Percentiles rank a stretch among this genome's conserved stretches.
phyloP scores from a whole-genome alignment of 1,284 basidiomycete genomes.

The Inonotus obliquus region DNA sequence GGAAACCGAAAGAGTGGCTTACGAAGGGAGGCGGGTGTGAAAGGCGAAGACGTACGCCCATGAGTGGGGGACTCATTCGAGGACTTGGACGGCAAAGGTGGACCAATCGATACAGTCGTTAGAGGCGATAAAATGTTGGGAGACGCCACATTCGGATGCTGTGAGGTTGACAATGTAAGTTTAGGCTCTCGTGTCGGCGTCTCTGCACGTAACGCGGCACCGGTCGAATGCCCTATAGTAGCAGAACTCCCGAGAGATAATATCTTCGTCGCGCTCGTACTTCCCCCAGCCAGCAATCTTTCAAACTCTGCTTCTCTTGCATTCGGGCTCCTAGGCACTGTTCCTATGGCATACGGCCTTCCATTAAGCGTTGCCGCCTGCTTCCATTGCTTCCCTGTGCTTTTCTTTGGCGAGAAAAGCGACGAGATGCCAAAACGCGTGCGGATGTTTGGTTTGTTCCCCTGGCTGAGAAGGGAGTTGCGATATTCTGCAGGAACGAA shows the following conservation, averaged over 20 bases:
- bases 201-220: slow-evolving; percentile 6
- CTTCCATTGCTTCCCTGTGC: slow-evolving; percentile 57
- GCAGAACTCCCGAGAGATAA: slow-evolving; percentile 39
- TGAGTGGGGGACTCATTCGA: background rate
- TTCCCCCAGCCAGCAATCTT: slow-evolving; percentile 52
- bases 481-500: slow-evolving; percentile 84
- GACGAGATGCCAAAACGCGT: slow-evolving; percentile 32
- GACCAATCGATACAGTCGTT: background rate
- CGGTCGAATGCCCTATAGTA: background rate
- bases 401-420: slow-evolving; percentile 32
- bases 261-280: slow-evolving; percentile 51
- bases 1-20: slow-evolving; percentile 18
- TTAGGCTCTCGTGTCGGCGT: slow-evolving; percentile 6
- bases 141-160: background rate
- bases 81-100: background rate
- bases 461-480: slow-evolving; percentile 57
- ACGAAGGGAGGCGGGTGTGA: slow-evolving; percentile 13
- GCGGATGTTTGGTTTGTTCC: slow-evolving; percentile 28
- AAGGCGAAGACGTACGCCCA: slow-evolving; percentile 8
- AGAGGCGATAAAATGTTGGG: background rate
- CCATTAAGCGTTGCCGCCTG: slow-evolving; percentile 74
- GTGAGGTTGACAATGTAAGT: background rate
- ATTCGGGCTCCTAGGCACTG: slow-evolving; percentile 57
- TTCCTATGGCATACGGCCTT: slow-evolving; percentile 65
- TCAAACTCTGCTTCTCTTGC: slow-evolving; percentile 74